Evolutionary conservation across 345 rosid genomes (phyloP), one percentile per base, ranked within the genome.

Genomic region (Populus deltoides): DNA sequence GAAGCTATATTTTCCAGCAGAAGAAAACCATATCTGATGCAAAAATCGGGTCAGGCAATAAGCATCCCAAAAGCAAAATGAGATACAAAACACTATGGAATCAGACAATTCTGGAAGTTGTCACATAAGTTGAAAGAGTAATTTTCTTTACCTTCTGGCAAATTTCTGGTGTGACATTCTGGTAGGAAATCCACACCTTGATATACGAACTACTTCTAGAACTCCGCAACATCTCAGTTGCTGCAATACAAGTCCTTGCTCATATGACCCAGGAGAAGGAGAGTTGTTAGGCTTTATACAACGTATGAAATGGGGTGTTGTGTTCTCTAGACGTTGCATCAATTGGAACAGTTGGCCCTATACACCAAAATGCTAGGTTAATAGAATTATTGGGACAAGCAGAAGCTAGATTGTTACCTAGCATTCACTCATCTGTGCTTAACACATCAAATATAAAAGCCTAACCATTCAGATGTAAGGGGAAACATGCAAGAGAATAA

Each of bases 191-290:
- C 99, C 99, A 74, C 94, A 93, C 77, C 99, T 89, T 41, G 99
- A 96, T 75, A 96, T 93, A 38, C 99, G 94, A 82, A 96, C 99
- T 25, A 96, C 99, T 86, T 96, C 99, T 22, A 96, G 87, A 82
- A 96, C 98, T 65, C 99, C 99, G 76, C 99, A 96, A 78, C 99
- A 96, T 86, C 97, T 87, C 85, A 96, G 82, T 87, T 92, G 99
- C 88, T 96, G 99, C 83, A 96, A 79, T 69, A 93, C 92, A 62
- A 96, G 95, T 59, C 92, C 92, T 88, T 96, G 99, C 75, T 92
- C 94, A 43, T 96, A 93, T 78, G 86, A 77, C 83, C 98, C 89
- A 72, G 98, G 97, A 78, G 99, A 92, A 71, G 92, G 99, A n/a
- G 76, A 70, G 74, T 90, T 91, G 90, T 96, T 96, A 78, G 98